Evolutionary conservation across 495 filamentous ascomycete species (phyloP).

Genomic region (Corynascus novoguineensis): DNA sequence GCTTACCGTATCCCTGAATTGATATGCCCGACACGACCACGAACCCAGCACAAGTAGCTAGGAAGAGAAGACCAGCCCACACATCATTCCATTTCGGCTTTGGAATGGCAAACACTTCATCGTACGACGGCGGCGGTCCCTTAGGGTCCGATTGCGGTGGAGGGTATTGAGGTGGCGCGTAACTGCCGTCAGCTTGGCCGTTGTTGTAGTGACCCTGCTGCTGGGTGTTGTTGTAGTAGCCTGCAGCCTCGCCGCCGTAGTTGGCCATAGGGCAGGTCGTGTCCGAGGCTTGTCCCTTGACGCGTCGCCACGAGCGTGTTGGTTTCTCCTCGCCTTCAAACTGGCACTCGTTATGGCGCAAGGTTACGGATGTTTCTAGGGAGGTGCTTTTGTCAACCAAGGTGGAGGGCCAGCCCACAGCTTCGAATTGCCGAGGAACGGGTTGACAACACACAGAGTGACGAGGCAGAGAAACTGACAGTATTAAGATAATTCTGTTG

Average conservation of each 20-base stretch:
- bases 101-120: constrained; percentile 73
- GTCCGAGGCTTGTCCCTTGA: neutral
- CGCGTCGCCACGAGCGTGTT: neutral
- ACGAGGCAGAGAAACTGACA: neutral
- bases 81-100: constrained; percentile 83
- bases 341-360: no score
- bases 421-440: no score
- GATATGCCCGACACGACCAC: constrained; percentile 69
- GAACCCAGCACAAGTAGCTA: constrained; percentile 69
- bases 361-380: no score
- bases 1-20: constrained; percentile 65
- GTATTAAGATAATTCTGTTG: neutral
- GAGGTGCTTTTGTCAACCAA: neutral
- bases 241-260: constrained; percentile 20
- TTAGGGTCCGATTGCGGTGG: constrained; percentile 17
- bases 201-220: constrained; percentile 18
- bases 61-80: constrained; percentile 80
- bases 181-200: neutral
- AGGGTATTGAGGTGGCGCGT: constrained; percentile 18
- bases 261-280: constrained; percentile 12
- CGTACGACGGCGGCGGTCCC: constrained; percentile 55
- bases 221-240: constrained; percentile 23
- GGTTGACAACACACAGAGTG: no score
- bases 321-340: neutral
- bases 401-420: neutral